Percentiles rank a stretch among this genome's conserved stretches.
Conservation (phyloP, 257 asterid species). For the Capsicum pubescens region DNA sequence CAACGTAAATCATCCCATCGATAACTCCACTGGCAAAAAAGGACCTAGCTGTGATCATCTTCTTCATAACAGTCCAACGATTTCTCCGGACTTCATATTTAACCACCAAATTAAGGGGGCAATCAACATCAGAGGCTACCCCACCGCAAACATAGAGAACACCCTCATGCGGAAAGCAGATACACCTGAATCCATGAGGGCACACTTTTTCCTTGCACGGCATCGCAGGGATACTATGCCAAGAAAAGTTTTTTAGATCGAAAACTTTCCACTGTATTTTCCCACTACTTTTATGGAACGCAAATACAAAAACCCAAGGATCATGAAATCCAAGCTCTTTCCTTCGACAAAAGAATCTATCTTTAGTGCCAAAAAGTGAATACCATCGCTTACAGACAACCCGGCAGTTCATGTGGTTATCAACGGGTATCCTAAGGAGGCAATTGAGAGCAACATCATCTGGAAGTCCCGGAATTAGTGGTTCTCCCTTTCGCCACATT, state of each 20-base stretch:
- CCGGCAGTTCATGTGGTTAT: slow-evolving; percentile 56
- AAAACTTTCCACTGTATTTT: slow-evolving; percentile 90
- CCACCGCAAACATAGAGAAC: slow-evolving; percentile 85
- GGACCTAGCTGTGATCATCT: slow-evolving; percentile 87
- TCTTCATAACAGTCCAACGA: slow-evolving; percentile 88
- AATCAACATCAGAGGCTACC: slow-evolving; percentile 65
- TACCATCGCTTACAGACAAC: slow-evolving; percentile 82
- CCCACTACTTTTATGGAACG: slow-evolving; percentile 82
- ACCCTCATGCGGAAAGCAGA: slow-evolving; percentile 77
- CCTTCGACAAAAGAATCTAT: slow-evolving; percentile 69
- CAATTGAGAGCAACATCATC: slow-evolving; percentile 92
- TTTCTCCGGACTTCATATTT: slow-evolving; percentile 76
- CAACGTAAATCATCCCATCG: slow-evolving; percentile 83
- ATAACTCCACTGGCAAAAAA: slow-evolving; percentile 87
- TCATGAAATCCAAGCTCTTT: slow-evolving; percentile 80
- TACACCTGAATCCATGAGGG: slow-evolving; percentile 82
- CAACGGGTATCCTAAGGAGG: slow-evolving; percentile 83
- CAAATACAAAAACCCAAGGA: slow-evolving; percentile 89
- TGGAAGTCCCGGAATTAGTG: slow-evolving; percentile 86
- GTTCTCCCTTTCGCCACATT: slow-evolving; percentile 56
- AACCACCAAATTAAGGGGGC: slow-evolving; percentile 82
- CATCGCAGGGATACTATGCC: slow-evolving; percentile 95
- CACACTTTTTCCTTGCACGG: slow-evolving; percentile 91
- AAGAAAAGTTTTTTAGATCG: slow-evolving; percentile 61
- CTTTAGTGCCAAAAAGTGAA: slow-evolving; percentile 73